Evolutionary conservation across 768 basidiomycete species (phyloP).

Genomic region (Termitomyces sp.): DNA sequence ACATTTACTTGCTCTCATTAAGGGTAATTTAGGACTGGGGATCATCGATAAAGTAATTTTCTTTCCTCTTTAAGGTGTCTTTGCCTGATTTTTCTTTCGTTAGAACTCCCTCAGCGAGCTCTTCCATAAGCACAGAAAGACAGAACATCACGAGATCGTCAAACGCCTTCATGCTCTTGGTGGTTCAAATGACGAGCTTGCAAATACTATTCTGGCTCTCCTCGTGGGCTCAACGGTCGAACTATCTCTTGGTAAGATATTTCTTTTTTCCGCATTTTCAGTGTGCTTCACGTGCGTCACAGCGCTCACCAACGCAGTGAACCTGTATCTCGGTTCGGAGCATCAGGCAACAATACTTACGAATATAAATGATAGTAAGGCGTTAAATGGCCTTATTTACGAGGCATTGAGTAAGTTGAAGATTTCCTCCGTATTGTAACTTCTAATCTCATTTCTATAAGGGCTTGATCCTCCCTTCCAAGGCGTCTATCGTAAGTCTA

Average conservation of each 20-base stretch:
- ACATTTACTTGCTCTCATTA: constrained; percentile 53
- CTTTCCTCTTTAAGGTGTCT: not conserved
- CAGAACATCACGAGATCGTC: constrained; percentile 44
- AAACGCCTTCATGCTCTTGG: constrained; percentile 53
- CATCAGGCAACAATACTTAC: constrained; percentile 31
- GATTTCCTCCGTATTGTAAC: not conserved
- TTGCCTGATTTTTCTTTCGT: constrained; percentile 23
- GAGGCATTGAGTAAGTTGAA: constrained; percentile 62
- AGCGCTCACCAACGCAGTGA: constrained; percentile 64
- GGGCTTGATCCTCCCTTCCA: constrained; percentile 71
- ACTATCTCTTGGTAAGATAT: constrained; percentile 53
- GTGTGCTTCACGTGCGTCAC: not conserved
- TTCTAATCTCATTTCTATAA: constrained; percentile 19
- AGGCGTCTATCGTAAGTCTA: constrained; percentile 54
- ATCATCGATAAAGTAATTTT: constrained; percentile 37
- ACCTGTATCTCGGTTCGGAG: constrained; percentile 55
- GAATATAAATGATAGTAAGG: constrained; percentile 24
- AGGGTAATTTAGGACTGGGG: constrained; percentile 33
- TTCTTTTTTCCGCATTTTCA: not conserved
- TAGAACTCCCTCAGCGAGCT: constrained; percentile 33
- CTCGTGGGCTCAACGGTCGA: constrained; percentile 65
- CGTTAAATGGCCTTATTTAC: constrained; percentile 49
- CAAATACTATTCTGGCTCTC: constrained; percentile 67
- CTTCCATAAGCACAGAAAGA: constrained; percentile 40
- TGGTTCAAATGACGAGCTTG: constrained; percentile 51